These are phyloP conservation scores for Gelatoporia subvermispora DNA, from an alignment of 768 basidiomycete species.

Conservation along the genomic window DNA sequence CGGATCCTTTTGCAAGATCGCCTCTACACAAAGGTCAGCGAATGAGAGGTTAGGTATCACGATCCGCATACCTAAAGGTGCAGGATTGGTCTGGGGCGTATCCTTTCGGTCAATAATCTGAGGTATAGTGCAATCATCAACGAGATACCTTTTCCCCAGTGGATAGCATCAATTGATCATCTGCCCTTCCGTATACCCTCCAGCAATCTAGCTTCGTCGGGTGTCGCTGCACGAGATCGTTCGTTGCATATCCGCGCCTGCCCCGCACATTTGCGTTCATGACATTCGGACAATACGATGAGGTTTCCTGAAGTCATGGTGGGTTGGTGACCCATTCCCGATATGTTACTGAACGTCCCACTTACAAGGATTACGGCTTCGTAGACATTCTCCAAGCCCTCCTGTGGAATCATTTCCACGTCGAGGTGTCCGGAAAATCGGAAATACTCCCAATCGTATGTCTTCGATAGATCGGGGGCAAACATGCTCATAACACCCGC, in stretches of 20 bases:
- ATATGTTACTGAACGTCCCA: neutral
- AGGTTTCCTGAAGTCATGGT: neutral
- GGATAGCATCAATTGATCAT: constrained; percentile 41
- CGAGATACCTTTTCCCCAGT: constrained; percentile 35
- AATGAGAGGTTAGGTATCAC: too few species aligned
- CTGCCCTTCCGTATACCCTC: constrained; percentile 36
- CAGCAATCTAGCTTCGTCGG: constrained; percentile 32
- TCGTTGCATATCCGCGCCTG: constrained; percentile 31
- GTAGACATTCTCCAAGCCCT: constrained; percentile 12
- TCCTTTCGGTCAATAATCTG: too few species aligned
- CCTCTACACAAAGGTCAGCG: constrained; percentile 19
- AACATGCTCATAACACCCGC: constrained; percentile 1
- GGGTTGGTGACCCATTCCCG: too few species aligned
- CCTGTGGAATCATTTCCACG: constrained; percentile 9
- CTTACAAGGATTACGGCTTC: constrained; percentile 15
- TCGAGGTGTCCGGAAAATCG: constrained; percentile 10
- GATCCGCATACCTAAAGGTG: too few species aligned
- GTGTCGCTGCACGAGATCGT: constrained; percentile 37
- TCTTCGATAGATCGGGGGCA: neutral
- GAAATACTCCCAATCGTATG: constrained; percentile 21
- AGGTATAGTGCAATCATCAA: neutral
- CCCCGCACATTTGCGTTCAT: constrained; percentile 30
- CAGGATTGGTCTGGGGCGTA: too few species aligned
- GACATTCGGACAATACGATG: constrained; percentile 12
- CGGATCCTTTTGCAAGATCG: constrained; percentile 30